A percentile compares a stretch with the other conserved stretches of the same genome.
phyloP scores from a whole-genome alignment of 2,329 filamentous ascomycete species.

The Botrytis paeoniae region DNA sequence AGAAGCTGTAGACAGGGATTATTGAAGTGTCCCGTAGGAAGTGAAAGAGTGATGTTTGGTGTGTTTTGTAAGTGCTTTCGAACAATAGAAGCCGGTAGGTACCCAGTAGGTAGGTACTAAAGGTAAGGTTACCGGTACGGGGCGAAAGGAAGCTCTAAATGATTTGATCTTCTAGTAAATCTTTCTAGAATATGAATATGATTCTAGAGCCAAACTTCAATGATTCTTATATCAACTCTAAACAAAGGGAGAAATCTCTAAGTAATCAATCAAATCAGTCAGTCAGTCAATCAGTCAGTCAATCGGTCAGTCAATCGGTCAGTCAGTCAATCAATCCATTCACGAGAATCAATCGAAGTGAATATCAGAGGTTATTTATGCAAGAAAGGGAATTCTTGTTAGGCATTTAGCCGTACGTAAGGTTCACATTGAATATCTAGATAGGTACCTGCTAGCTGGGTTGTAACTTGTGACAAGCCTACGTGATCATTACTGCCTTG shows the following conservation, averaged over 20 bases:
- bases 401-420: constrained; percentile 10
- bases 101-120: not conserved
- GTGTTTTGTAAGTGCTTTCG: not conserved
- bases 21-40: not conserved
- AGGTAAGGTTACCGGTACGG: not conserved
- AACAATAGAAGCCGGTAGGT: not conserved
- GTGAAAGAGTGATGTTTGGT: not conserved
- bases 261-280: not conserved
- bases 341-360: not conserved
- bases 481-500: constrained; percentile 15
- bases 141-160: not conserved
- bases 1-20: not conserved
- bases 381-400: not conserved
- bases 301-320: not conserved
- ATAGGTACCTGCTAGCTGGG: not conserved
- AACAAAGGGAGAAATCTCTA: not conserved
- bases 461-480: not conserved
- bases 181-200: not conserved
- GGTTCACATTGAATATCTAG: not conserved
- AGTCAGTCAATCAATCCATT: not conserved
- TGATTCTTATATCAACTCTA: not conserved
- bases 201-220: not conserved
- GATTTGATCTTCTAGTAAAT: not conserved
- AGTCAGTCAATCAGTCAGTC: not conserved
- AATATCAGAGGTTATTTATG: not conserved